Base-by-base conservation (phyloP, 495 filamentous ascomycete genomes). In the Penicillium daleae region DNA sequence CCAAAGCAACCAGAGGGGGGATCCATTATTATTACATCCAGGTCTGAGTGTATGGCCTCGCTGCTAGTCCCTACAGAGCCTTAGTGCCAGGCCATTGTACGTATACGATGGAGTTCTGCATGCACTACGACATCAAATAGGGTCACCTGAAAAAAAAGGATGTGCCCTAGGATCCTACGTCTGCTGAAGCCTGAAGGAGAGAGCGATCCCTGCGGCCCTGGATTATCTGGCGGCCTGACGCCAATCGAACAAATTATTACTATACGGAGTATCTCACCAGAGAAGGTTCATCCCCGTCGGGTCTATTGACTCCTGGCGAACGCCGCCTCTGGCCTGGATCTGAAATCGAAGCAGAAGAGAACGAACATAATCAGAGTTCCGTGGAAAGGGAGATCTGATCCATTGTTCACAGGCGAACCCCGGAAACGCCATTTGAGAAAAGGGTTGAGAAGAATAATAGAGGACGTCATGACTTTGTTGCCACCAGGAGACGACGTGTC, bases 381-480 rank as follows among this genome's bases (percentile, higher is more conserved):
- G 7, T 21, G n/a, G 51, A 54, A 54, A 35, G 51, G 22, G 17
- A 54, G 51, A 35, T 54, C 51, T 33, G 19, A 26, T 4, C 51
- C 29, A 35, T 35, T 54, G 51, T 33, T 21, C 40, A 6, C 37
- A 61, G 31, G 32, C 24, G 57, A 48, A 46, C 17, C 42, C 19
- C 46, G 32, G 35, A 62, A 61, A 48, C 40, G 53, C 24, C 37
- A 56, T 22, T 31, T 4, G 50, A 49, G 19, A 31, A 40, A 10
- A n/a, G 39, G 15, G 7, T 0, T 44, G 12, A 9, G 22, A 22
- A 4, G 19, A 46, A 46, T 21, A 59, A 33, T 63, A 61, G 56
- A 62, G 61, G 60, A 71, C 72, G 72, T 75, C 72, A 75, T 68
- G 70, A 72, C 64, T 70, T 54, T 58, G 44, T 69, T 72, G 65